Evolutionary conservation across 208 protist genomes (phyloP).

Genomic region (Trypanosoma avium): DNA sequence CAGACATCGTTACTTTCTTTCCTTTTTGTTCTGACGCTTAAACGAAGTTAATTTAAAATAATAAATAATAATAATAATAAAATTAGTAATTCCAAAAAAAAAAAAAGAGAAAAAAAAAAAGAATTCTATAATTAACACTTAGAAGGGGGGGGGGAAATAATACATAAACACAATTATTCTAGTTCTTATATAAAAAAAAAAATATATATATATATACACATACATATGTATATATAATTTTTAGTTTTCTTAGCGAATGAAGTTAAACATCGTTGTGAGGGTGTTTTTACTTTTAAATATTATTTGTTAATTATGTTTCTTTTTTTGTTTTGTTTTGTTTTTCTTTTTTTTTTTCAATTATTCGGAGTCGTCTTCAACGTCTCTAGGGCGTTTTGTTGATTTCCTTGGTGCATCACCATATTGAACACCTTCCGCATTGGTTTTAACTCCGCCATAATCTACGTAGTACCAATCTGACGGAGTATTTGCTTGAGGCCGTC

Average conservation of each 20-base stretch:
- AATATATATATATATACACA: slow-evolving; percentile 2
- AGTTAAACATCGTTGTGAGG: too few species aligned
- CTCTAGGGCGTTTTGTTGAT: slow-evolving; percentile 53
- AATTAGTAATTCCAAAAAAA: slow-evolving; percentile 8
- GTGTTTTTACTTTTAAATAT: background rate
- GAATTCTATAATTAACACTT: too few species aligned
- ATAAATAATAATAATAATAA: slow-evolving; percentile 5
- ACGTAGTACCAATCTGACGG: slow-evolving; percentile 96
- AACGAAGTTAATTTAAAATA: background rate
- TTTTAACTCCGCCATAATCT: slow-evolving; percentile 89
- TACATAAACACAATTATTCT: too few species aligned
- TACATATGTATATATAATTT: slow-evolving; percentile 11
- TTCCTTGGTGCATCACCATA: slow-evolving; percentile 67
- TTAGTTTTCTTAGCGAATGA: background rate
- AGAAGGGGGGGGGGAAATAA: too few species aligned
- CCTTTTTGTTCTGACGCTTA: background rate
- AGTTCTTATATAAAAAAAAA: slow-evolving; percentile 20
- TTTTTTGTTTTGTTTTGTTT: slow-evolving; percentile 15
- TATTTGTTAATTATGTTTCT: background rate
- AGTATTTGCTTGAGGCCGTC: slow-evolving; percentile 96
- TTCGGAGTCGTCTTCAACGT: slow-evolving; percentile 54
- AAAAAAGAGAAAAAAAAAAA: slow-evolving; percentile 6
- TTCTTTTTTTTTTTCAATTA: slow-evolving; percentile 28
- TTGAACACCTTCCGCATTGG: slow-evolving; percentile 82
- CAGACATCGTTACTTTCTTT: slow-evolving; percentile 66